A percentile compares a stretch with the other conserved stretches of the same genome.
Evolutionary conservation across 805 yeast species (phyloP).

Genomic region (Wickerhamomyces ciferrii): DNA sequence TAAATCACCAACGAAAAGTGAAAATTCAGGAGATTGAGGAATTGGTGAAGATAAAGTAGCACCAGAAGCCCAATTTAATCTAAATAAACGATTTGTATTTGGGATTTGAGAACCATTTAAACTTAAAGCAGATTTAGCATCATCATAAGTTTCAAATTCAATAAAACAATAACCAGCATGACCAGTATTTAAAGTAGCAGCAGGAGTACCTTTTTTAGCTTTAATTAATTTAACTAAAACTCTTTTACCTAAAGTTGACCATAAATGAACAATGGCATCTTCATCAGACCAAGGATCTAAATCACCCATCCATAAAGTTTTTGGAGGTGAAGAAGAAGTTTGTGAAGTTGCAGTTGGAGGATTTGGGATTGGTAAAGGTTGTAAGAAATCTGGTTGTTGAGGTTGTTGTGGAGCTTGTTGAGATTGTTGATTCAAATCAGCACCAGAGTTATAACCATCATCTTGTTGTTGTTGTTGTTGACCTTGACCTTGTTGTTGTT

Average conservation of each 20-base stretch:
- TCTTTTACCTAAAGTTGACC: constrained; percentile 49
- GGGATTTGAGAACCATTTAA: constrained; percentile 65
- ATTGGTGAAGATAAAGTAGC: constrained; percentile 71
- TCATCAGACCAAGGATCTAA: constrained; percentile 78
- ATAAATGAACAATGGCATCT: constrained; percentile 48
- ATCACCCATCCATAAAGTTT: constrained; percentile 88
- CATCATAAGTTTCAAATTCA: constrained; percentile 63
- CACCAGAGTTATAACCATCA: not conserved
- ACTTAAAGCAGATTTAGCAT: constrained; percentile 63
- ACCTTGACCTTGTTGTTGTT: not conserved
- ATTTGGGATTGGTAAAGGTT: constrained; percentile 35
- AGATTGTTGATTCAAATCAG: not conserved
- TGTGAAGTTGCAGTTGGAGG: constrained; percentile 51
- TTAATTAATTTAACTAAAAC: constrained; percentile 68
- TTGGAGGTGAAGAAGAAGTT: constrained; percentile 43
- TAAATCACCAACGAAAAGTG: constrained; percentile 79
- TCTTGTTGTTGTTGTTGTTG: not conserved
- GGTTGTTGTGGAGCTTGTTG: constrained; percentile 2
- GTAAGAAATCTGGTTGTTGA: constrained; percentile 18
- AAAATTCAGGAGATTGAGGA: constrained; percentile 69
- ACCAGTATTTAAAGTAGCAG: constrained; percentile 26
- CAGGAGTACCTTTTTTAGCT: constrained; percentile 35
- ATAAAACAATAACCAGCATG: constrained; percentile 74
- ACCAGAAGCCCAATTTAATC: constrained; percentile 82
- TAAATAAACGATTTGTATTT: constrained; percentile 55